Evolutionary conservation across 2,329 filamentous ascomycete genomes (phyloP).

Genomic region (Fusarium aywerte): DNA sequence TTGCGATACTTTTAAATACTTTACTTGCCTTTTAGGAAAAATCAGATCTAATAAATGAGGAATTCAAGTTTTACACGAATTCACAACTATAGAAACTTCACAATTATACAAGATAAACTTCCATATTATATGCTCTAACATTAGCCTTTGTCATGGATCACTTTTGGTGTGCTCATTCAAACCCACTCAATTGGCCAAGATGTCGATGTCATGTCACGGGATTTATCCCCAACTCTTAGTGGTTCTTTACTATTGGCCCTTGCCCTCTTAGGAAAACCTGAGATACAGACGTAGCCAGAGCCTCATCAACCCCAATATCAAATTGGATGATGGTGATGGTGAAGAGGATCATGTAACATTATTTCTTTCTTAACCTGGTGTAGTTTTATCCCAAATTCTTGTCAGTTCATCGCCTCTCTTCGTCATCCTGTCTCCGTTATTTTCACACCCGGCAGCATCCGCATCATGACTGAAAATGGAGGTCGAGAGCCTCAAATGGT

Average conservation of each 20-base stretch:
- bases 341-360: slow-evolving; percentile 40
- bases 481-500: slow-evolving; percentile 35
- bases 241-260: slow-evolving; percentile 25
- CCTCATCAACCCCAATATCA: slow-evolving; percentile 31
- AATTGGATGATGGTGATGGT: slow-evolving; percentile 4
- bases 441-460: not conserved
- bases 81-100: not conserved
- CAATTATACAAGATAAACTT: not conserved
- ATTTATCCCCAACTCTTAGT: slow-evolving; percentile 25
- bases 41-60: no score
- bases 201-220: slow-evolving; percentile 40
- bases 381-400: slow-evolving; percentile 16
- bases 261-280: slow-evolving; percentile 27
- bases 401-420: not conserved
- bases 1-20: no score
- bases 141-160: slow-evolving; percentile 3
- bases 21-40: no score
- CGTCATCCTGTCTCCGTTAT: not conserved
- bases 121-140: not conserved
- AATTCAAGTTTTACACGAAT: not conserved
- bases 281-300: slow-evolving; percentile 20
- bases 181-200: slow-evolving; percentile 19
- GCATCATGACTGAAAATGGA: slow-evolving; percentile 36
- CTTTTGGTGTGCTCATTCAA: slow-evolving; percentile 24
- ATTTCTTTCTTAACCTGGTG: slow-evolving; percentile 7